phyloP scores from a whole-genome alignment of 1,284 basidiomycete genomes.

The Apiotrichum domesticum region DNA sequence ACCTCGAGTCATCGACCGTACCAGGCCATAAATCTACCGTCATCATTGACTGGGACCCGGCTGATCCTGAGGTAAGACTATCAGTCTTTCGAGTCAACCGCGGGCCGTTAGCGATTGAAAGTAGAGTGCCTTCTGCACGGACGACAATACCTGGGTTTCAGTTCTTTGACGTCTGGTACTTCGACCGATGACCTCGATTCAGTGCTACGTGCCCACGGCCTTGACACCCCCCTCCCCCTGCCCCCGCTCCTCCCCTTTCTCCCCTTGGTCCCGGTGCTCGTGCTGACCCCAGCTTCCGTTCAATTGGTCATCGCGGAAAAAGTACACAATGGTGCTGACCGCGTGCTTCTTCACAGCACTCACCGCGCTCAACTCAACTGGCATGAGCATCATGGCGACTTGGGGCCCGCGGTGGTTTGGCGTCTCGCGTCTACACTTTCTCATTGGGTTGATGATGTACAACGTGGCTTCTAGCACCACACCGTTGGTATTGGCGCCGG shows the following conservation, averaged over 20 bases:
- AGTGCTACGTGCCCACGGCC: too few relatives aligned
- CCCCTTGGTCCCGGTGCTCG: too few relatives aligned
- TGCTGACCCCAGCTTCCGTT: constrained; percentile 28
- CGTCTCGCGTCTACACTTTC: constrained; percentile 22
- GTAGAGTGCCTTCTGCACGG: too few relatives aligned
- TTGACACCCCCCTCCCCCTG: too few relatives aligned
- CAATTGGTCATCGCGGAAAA: constrained; percentile 30
- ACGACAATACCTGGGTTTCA: too few relatives aligned
- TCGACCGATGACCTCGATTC: too few relatives aligned
- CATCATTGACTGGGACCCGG: neutral
- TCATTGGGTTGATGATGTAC: constrained; percentile 24
- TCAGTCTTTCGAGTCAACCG: too few relatives aligned
- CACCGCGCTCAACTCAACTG: constrained; percentile 27
- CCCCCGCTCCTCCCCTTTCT: too few relatives aligned
- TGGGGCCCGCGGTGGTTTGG: constrained; percentile 31
- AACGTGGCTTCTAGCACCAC: constrained; percentile 34
- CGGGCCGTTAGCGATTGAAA: too few relatives aligned
- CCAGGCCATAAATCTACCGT: neutral
- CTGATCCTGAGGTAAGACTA: neutral
- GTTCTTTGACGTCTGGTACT: too few relatives aligned
- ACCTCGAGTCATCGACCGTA: too few relatives aligned
- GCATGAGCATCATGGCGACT: constrained; percentile 22
- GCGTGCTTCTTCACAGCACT: constrained; percentile 25
- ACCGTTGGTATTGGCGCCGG: constrained; percentile 39
- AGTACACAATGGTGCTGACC: constrained; percentile 22